Conservation (phyloP, 2,329 filamentous ascomycete genomes). For the Zasmidium angulare region DNA sequence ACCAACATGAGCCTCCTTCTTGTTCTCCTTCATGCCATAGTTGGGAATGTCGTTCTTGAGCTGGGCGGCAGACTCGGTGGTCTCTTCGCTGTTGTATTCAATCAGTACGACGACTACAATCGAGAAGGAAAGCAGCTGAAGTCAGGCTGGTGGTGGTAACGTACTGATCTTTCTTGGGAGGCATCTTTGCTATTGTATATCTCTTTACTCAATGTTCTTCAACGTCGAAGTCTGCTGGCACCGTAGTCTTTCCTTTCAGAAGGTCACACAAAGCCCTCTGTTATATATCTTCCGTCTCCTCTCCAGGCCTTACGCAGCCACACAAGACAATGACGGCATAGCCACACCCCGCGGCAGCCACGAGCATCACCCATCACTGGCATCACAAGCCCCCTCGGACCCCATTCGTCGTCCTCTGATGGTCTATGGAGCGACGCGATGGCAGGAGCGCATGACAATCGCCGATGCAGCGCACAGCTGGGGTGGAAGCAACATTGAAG, state of each 20-base stretch:
- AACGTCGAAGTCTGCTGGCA: not conserved
- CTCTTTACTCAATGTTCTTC: not conserved
- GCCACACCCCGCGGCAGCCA: not conserved
- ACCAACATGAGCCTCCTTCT: conserved; percentile 15
- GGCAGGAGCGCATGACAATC: no score
- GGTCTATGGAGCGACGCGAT: no score
- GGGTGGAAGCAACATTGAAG: no score
- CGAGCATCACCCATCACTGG: not conserved
- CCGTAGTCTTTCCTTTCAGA: no score
- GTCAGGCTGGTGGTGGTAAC: not conserved
- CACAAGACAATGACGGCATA: not conserved
- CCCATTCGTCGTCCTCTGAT: not conserved
- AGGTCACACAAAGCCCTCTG: not conserved
- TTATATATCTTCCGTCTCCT: not conserved
- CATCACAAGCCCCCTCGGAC: not conserved
- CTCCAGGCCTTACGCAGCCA: not conserved
- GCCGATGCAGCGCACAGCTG: not conserved
- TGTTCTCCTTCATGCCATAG: conserved; percentile 9
- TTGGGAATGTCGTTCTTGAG: conserved; percentile 11
- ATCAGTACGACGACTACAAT: not conserved
- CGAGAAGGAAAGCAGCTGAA: no score
- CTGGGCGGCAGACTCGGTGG: not conserved
- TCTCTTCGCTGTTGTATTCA: not conserved
- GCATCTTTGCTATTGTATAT: not conserved
- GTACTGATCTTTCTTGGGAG: not conserved